phyloP scores from a whole-genome alignment of 1,284 basidiomycete genomes.

The Melampsora larici-populina region DNA sequence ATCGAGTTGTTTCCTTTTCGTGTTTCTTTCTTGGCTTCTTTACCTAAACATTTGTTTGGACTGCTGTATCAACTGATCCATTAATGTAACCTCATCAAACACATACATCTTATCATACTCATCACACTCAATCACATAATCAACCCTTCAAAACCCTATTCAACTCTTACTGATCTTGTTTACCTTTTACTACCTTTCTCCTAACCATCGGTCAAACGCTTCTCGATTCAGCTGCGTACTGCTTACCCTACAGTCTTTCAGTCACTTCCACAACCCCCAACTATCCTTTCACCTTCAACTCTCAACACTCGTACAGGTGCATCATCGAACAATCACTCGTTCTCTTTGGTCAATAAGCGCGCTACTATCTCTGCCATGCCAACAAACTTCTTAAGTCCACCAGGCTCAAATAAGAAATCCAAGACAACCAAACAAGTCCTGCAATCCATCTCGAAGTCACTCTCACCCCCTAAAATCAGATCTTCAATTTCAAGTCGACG shows the following conservation, averaged over 20 bases:
- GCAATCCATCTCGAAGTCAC: slow-evolving; percentile 26
- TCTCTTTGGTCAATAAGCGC: background rate
- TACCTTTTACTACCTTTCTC: background rate
- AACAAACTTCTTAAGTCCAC: background rate
- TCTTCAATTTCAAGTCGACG: background rate
- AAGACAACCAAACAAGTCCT: slow-evolving; percentile 31
- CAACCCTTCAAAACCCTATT: background rate
- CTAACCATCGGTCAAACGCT: background rate
- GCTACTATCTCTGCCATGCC: background rate
- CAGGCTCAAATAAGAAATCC: slow-evolving; percentile 4
- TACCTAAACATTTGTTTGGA: too few relatives aligned
- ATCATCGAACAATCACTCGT: background rate
- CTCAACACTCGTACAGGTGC: background rate
- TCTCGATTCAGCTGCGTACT: slow-evolving; percentile 10
- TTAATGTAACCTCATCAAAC: too few relatives aligned
- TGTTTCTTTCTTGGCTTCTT: too few relatives aligned
- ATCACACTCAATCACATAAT: background rate
- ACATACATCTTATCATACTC: too few relatives aligned
- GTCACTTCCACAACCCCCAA: slow-evolving; percentile 5
- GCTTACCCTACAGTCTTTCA: slow-evolving; percentile 21
- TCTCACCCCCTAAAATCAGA: slow-evolving; percentile 23
- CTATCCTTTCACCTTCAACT: slow-evolving; percentile 13
- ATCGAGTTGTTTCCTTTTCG: too few relatives aligned
- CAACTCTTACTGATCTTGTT: background rate
- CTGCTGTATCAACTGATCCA: too few relatives aligned